phyloP scores from a whole-genome alignment of 2,329 filamentous ascomycete species.

The Xylaria sp. region DNA sequence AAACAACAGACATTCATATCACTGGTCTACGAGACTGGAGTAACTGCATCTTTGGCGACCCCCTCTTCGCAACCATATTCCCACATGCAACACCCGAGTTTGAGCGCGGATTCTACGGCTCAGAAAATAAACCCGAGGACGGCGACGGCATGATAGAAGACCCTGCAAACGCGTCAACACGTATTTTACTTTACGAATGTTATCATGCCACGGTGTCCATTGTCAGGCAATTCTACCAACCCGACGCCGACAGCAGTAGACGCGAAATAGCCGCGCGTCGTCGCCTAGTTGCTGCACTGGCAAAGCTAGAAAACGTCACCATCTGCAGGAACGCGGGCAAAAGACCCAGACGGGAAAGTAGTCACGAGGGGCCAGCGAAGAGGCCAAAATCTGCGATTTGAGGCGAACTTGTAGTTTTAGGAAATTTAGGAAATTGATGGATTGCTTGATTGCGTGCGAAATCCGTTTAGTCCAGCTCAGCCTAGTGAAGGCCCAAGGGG shows the following conservation, averaged over 20 bases:
- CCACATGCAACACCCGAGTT: slow-evolving; percentile 42
- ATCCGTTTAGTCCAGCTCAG: too few species aligned
- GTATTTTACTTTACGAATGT: slow-evolving; percentile 52
- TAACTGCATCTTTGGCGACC: slow-evolving; percentile 55
- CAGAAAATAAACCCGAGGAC: not conserved
- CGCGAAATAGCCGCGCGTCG: slow-evolving; percentile 50
- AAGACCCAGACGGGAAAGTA: slow-evolving; percentile 35
- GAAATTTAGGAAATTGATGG: too few species aligned
- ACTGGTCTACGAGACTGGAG: slow-evolving; percentile 55
- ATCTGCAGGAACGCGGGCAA: slow-evolving; percentile 33
- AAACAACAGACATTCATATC: slow-evolving; percentile 32
- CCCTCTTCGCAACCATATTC: slow-evolving; percentile 48
- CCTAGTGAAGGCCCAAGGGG: too few species aligned
- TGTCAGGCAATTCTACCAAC: slow-evolving; percentile 52
- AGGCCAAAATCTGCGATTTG: slow-evolving; percentile 22
- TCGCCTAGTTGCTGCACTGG: slow-evolving; percentile 44
- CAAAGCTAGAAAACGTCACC: slow-evolving; percentile 40
- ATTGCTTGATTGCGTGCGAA: too few species aligned
- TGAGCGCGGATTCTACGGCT: slow-evolving; percentile 41
- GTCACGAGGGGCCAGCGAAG: slow-evolving; percentile 42
- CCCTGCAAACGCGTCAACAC: slow-evolving; percentile 38
- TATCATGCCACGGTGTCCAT: slow-evolving; percentile 51
- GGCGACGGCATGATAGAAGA: slow-evolving; percentile 38
- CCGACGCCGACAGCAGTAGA: slow-evolving; percentile 40
- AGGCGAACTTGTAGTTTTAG: too few species aligned